Base-by-base conservation (phyloP, 2,329 filamentous ascomycete genomes). In the Hansfordia pulvinata region DNA sequence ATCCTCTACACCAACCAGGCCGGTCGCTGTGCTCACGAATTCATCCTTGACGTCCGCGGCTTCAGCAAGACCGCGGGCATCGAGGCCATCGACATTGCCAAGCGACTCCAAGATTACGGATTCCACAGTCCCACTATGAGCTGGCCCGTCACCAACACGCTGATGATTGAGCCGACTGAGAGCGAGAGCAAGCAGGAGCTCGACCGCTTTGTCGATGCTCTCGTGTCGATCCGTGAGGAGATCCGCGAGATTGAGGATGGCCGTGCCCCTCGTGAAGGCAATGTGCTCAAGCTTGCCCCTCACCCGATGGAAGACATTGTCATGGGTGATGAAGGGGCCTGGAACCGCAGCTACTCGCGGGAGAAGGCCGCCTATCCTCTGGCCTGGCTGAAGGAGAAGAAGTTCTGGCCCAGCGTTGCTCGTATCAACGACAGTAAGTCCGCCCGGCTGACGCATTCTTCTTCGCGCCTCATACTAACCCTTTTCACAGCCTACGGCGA, bases 101-200 rank as follows among this genome's bases (percentile, higher is more conserved):
- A 96, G 66, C 82, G 88, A 35, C 72, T 96, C 12, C 86, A 94
- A 55, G 88, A 96, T 50, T 96, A 93, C 49, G 88, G 88, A 21
- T 96, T 96, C 70, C 88, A 96, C 54, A 82, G 86, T 2, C 88
- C 88, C 0, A 96, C 88, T 28, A 94, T 96, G 88, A 85, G 76
- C 49, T 94, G 83, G 82, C 88, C 88, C 2, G 85, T 96, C 3
- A 70, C 83, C 27, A 92, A 92, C 56, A 94, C 88, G 1, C 71
- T 96, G 23, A 96, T 96, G 88, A 93, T 96, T 38, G 88, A 96
- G 60, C 88, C 88, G 3, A 96, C 88, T 0, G 88, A 94, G 58
- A 86, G 78, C 10, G 88, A 96, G 62, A 82, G 72, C 54, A 86
- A 90, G 52, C 78, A 78, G 35, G 88, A 96, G 61, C 70, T 96